Evolutionary conservation across 129 eudicot genomes (phyloP).

Genomic region (Lonicera japonica): DNA sequence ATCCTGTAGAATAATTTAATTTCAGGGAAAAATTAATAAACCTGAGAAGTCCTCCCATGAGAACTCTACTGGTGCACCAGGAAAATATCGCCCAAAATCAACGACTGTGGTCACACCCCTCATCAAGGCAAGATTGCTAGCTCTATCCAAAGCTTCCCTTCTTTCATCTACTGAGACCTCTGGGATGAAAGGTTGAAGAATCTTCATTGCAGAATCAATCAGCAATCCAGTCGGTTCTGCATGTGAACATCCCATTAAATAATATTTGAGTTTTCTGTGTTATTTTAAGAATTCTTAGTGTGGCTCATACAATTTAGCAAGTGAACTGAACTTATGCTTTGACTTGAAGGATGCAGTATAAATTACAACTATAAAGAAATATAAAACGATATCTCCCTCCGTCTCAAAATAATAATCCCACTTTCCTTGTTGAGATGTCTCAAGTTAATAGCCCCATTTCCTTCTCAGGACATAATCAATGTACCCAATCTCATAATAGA

Average conservation of each 20-base stretch:
- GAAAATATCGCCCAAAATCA: constrained; percentile 90
- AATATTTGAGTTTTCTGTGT: constrained; percentile 7
- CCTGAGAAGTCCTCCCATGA: constrained; percentile 97
- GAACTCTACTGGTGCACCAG: constrained; percentile 57
- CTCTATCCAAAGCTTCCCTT: constrained; percentile 73
- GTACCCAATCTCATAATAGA: too few relatives aligned
- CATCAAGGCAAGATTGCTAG: constrained; percentile 65
- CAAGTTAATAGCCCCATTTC: too few relatives aligned
- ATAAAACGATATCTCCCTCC: too few relatives aligned
- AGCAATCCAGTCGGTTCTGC: constrained; percentile 93
- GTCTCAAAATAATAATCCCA: too few relatives aligned
- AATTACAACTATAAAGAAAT: too few relatives aligned
- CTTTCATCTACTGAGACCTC: constrained; percentile 74
- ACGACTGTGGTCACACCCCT: constrained; percentile 95
- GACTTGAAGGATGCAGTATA: too few relatives aligned
- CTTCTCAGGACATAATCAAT: too few relatives aligned
- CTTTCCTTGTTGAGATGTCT: too few relatives aligned
- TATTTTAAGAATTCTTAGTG: neutral
- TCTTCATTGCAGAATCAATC: constrained; percentile 90
- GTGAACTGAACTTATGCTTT: too few relatives aligned
- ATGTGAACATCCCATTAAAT: constrained; percentile 10
- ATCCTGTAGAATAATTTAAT: neutral
- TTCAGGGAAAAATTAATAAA: constrained; percentile 12
- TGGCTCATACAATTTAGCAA: neutral
- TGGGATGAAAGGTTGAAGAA: constrained; percentile 55